phyloP scores from a whole-genome alignment of 2,329 filamentous ascomycete genomes.

The Fusarium dlaminii region DNA sequence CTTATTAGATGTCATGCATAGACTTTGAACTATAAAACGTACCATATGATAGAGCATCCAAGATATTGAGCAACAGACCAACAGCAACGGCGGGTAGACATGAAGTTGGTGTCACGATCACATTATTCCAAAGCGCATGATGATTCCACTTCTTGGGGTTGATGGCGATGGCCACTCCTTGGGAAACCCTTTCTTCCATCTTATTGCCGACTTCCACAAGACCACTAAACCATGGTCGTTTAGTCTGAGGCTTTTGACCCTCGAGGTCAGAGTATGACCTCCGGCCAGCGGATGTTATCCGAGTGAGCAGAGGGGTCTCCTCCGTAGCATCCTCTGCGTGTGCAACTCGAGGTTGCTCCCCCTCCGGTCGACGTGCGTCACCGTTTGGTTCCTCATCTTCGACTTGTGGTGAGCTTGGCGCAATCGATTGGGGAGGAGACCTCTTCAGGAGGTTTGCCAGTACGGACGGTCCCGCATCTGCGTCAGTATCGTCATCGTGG shows the following conservation, averaged over 20 bases:
- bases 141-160: slow-evolving; percentile 79
- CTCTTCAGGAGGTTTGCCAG: slow-evolving; percentile 61
- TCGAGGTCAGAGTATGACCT: slow-evolving; percentile 57
- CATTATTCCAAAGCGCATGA: slow-evolving; percentile 69
- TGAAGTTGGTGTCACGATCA: slow-evolving; percentile 72
- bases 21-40: slow-evolving; percentile 38
- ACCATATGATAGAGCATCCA: slow-evolving; percentile 95
- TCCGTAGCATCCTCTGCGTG: slow-evolving; percentile 49
- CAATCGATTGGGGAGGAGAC: slow-evolving; percentile 56
- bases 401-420: slow-evolving; percentile 25
- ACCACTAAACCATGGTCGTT: slow-evolving; percentile 48
- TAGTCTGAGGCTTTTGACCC: slow-evolving; percentile 55
- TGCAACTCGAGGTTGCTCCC: slow-evolving; percentile 13
- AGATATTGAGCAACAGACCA: slow-evolving; percentile 87
- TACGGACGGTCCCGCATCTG: slow-evolving; percentile 51
- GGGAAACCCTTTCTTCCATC: slow-evolving; percentile 45
- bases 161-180: slow-evolving; percentile 50
- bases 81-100: slow-evolving; percentile 88
- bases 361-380: slow-evolving; percentile 15
- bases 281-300: slow-evolving; percentile 45
- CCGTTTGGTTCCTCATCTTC: slow-evolving; percentile 10
- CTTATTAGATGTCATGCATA: slow-evolving; percentile 22
- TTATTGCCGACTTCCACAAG: slow-evolving; percentile 46
- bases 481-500: slow-evolving; percentile 24
- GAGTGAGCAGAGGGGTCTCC: slow-evolving; percentile 58